Evolutionary conservation across 2,329 filamentous ascomycete genomes (phyloP).

Genomic region (Diaporthe aspalathi): DNA sequence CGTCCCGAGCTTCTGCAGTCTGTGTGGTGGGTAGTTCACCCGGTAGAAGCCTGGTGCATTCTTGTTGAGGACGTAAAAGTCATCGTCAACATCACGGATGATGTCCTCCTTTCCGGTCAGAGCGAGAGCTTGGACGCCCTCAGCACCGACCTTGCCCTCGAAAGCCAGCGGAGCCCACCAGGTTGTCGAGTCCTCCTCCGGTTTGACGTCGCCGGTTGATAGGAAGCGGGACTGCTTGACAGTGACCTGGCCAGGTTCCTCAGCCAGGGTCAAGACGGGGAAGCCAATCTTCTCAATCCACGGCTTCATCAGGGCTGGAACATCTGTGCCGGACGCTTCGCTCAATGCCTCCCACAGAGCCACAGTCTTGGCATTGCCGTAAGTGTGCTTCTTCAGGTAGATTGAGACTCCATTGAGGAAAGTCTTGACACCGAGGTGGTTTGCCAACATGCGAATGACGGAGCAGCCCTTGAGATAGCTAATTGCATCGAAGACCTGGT

Average conservation of each 20-base stretch:
- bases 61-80: constrained; percentile 95
- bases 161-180: constrained; percentile 97
- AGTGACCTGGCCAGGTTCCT: constrained; percentile 84
- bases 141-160: constrained; percentile 76
- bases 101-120: constrained; percentile 82
- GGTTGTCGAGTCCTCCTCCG: constrained; percentile 88
- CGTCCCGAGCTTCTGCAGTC: constrained; percentile 82
- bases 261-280: constrained; percentile 86
- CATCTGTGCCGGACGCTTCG: constrained; percentile 87
- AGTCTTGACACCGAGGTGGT: constrained; percentile 85
- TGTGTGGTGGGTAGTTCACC: constrained; percentile 89
- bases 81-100: constrained; percentile 77
- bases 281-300: constrained; percentile 98
- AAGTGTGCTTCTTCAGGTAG: constrained; percentile 90
- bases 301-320: constrained; percentile 87
- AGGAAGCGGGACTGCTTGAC: constrained; percentile 91
- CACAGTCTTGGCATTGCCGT: constrained; percentile 89
- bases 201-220: constrained; percentile 88
- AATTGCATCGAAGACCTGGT: constrained; percentile 98
- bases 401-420: constrained; percentile 91
- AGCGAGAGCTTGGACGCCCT: constrained; percentile 72
- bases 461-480: constrained; percentile 97
- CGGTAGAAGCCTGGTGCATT: constrained; percentile 90
- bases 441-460: constrained; percentile 94
- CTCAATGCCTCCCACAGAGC: constrained; percentile 91